Percentiles rank a stretch among this genome's conserved stretches.
These are phyloP conservation scores for Aspergillus proliferans DNA, from an alignment of 2,329 filamentous ascomycete species.

Conservation along the genomic window DNA sequence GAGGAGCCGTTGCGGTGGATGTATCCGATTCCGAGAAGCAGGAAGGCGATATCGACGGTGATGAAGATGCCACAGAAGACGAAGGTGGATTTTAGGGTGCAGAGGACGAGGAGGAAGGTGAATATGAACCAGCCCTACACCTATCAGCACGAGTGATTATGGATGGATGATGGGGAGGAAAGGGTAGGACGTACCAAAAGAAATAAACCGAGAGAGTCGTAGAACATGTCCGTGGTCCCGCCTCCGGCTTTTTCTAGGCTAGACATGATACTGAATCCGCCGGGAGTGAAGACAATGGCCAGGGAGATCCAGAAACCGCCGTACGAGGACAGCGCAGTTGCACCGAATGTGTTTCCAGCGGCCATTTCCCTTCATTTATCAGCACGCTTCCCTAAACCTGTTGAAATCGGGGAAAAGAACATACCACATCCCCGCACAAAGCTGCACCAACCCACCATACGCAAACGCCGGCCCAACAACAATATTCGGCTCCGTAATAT, in stretches of 20 bases:
- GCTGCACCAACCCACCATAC: constrained; percentile 68
- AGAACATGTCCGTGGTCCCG: constrained; percentile 35
- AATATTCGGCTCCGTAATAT: constrained; percentile 54
- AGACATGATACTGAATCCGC: constrained; percentile 54
- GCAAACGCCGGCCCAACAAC: constrained; percentile 61
- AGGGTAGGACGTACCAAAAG: constrained; percentile 45
- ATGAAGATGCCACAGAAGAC: constrained; percentile 72
- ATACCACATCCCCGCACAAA: constrained; percentile 76
- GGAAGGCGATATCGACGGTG: constrained; percentile 64
- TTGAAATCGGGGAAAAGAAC: constrained; percentile 4
- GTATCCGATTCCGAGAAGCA: constrained; percentile 60
- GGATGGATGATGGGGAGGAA: not conserved
- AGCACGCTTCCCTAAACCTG: not conserved
- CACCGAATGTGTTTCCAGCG: constrained; percentile 71
- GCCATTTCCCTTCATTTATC: constrained; percentile 62
- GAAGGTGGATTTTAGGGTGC: constrained; percentile 66
- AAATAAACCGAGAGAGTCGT: constrained; percentile 63
- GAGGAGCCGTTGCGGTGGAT: constrained; percentile 44
- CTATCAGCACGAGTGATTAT: not conserved
- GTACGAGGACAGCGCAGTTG: constrained; percentile 68
- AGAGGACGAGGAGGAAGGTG: constrained; percentile 63
- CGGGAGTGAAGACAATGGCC: constrained; percentile 60
- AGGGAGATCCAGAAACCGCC: constrained; percentile 76
- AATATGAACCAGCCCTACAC: constrained; percentile 69
- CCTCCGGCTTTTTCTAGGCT: constrained; percentile 33